phyloP scores from a whole-genome alignment of 2,329 filamentous ascomycete species.

The Diaporthe amygdali region DNA sequence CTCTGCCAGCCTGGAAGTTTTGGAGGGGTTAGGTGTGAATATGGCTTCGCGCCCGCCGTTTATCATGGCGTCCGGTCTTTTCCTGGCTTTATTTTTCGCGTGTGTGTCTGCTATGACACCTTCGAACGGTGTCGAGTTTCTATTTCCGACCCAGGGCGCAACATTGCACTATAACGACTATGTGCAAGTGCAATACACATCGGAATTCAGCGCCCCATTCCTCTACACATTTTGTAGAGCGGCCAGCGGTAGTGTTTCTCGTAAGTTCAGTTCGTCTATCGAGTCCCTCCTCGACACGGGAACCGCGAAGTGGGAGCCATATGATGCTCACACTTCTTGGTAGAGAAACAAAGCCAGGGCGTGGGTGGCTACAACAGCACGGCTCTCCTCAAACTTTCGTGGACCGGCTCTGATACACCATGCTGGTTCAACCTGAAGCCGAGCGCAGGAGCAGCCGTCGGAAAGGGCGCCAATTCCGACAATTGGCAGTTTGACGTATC shows the following conservation, averaged over 20 bases:
- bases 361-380: slow-evolving; percentile 12
- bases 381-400: neutral
- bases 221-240: slow-evolving; percentile 6
- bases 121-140: slow-evolving; percentile 10
- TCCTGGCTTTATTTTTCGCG: neutral
- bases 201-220: neutral
- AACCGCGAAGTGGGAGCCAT: neutral
- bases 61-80: neutral
- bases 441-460: neutral
- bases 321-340: neutral
- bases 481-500: slow-evolving; percentile 7
- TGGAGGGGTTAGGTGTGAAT: neutral
- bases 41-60: neutral
- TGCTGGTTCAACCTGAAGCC: slow-evolving; percentile 21
- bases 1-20: neutral
- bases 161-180: slow-evolving; percentile 19
- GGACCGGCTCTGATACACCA: slow-evolving; percentile 15
- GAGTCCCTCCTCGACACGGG: neutral
- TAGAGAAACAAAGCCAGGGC: neutral
- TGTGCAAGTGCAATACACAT: slow-evolving; percentile 17
- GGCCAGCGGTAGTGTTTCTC: slow-evolving; percentile 2
- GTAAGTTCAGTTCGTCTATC: neutral
- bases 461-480: slow-evolving; percentile 6
- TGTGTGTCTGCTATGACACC: slow-evolving; percentile 2
- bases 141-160: slow-evolving; percentile 11